These are phyloP conservation scores for Lanmaoa rubissima DNA, from an alignment of 768 basidiomycete species.

Conservation along the genomic window DNA sequence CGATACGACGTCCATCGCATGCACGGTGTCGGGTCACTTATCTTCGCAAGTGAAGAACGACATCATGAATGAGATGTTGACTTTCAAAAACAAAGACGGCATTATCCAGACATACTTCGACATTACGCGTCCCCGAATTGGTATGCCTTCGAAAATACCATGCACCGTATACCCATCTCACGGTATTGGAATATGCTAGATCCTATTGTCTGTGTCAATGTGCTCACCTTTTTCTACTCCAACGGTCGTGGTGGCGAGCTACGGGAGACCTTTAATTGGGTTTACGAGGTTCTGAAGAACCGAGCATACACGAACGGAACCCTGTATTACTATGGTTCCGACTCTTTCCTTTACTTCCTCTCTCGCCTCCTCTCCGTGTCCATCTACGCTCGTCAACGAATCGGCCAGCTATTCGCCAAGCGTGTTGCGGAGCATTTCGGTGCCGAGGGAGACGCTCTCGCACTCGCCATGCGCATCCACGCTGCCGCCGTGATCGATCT, in stretches of 20 bases:
- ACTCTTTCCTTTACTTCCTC: conserved; percentile 23
- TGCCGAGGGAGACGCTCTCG: conserved; percentile 17
- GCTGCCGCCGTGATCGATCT: conserved; percentile 11
- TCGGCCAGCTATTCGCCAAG: conserved; percentile 13
- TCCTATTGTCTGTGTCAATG: conserved; percentile 20
- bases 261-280: conserved; percentile 22
- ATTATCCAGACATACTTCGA: conserved; percentile 24
- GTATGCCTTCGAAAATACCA: conserved; percentile 1
- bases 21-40: conserved; percentile 15
- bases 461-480: conserved; percentile 19
- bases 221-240: conserved; percentile 20
- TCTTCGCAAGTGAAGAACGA: conserved; percentile 16
- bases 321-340: conserved; percentile 16
- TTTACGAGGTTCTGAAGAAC: conserved; percentile 21
- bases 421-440: conserved; percentile 19
- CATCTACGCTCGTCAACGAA: conserved; percentile 11
- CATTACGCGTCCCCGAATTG: conserved; percentile 19
- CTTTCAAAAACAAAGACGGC: conserved; percentile 16
- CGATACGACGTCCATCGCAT: conserved; percentile 21
- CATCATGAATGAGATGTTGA: conserved; percentile 23
- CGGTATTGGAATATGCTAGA: neutral
- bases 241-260: conserved; percentile 20
- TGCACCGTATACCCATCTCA: neutral
- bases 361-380: conserved; percentile 21
- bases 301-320: conserved; percentile 21